Evolutionary conservation across 2,329 filamentous ascomycete genomes (phyloP).

Genomic region (Cytospora schulzeri): DNA sequence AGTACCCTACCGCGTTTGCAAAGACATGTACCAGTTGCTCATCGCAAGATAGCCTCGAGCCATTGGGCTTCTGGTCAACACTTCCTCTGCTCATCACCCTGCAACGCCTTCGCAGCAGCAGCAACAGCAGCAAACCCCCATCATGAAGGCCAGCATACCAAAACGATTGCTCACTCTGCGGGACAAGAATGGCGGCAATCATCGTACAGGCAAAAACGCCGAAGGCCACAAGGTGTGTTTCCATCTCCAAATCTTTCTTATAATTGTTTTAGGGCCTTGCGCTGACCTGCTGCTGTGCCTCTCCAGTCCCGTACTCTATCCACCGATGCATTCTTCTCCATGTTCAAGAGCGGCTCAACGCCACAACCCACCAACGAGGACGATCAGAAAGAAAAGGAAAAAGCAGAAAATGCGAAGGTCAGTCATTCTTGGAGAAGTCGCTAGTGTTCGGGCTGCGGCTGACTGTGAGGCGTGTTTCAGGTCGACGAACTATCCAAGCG

Average conservation of each 20-base stretch:
- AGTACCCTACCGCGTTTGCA: background rate
- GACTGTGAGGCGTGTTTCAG: slow-evolving; percentile 34
- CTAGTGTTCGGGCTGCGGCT: background rate
- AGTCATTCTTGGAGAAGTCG: slow-evolving; percentile 13
- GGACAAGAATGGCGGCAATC: slow-evolving; percentile 58
- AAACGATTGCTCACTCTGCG: slow-evolving; percentile 72
- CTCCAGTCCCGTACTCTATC: slow-evolving; percentile 54
- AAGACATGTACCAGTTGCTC: slow-evolving; percentile 26
- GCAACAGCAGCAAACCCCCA: slow-evolving; percentile 30
- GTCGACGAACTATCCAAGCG: slow-evolving; percentile 44
- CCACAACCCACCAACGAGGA: slow-evolving; percentile 59
- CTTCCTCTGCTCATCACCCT: slow-evolving; percentile 8
- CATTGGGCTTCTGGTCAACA: slow-evolving; percentile 29
- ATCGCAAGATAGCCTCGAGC: slow-evolving; percentile 29
- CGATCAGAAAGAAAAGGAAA: slow-evolving; percentile 54
- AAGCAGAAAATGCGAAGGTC: slow-evolving; percentile 43
- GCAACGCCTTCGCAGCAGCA: slow-evolving; percentile 13
- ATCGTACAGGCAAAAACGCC: slow-evolving; percentile 58
- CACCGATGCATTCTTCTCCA: slow-evolving; percentile 60
- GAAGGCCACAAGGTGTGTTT: slow-evolving; percentile 55
- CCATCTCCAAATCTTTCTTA: slow-evolving; percentile 19
- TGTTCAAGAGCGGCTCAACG: slow-evolving; percentile 64
- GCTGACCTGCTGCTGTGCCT: slow-evolving; percentile 26
- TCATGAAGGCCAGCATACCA: slow-evolving; percentile 55
- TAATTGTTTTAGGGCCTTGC: background rate